Evolutionary conservation across 2,329 filamentous ascomycete species (phyloP).

Genomic region (Magnaporthiopsis incrustans): DNA sequence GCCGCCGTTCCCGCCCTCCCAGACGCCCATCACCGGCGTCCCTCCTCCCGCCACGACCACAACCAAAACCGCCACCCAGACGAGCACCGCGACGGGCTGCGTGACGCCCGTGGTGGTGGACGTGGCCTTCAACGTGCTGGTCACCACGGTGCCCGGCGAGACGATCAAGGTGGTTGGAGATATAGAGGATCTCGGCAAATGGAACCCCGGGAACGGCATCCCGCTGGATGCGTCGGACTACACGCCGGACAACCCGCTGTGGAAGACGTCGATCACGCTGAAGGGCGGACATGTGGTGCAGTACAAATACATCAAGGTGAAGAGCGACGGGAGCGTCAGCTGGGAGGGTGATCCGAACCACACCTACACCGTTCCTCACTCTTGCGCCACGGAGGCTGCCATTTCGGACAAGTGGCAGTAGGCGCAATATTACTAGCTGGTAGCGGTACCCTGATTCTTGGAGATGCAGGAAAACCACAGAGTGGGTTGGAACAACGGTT

Average conservation of each 20-base stretch:
- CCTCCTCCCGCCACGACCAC: conserved; percentile 6
- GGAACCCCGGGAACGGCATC: conserved; percentile 48
- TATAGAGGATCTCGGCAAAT: conserved; percentile 50
- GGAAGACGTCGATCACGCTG: conserved; percentile 49
- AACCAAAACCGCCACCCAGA: conserved; percentile 16
- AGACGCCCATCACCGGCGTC: conserved; percentile 32
- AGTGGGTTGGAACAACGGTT: too few relatives aligned
- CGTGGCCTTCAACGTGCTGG: conserved; percentile 55
- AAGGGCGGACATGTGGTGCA: conserved; percentile 46
- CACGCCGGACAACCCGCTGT: conserved; percentile 50
- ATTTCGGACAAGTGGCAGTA: conserved; percentile 26
- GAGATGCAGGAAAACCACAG: neutral
- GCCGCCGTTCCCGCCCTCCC: conserved; percentile 39
- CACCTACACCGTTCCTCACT: conserved; percentile 22
- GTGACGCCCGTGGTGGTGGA: conserved; percentile 6
- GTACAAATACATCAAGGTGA: conserved; percentile 63
- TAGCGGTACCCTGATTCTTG: neutral
- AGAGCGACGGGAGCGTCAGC: conserved; percentile 40
- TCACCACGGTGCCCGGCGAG: conserved; percentile 51
- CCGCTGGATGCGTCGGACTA: conserved; percentile 52
- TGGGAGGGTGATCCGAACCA: conserved; percentile 59
- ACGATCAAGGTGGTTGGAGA: conserved; percentile 59
- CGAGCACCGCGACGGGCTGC: conserved; percentile 9
- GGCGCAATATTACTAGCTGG: neutral
- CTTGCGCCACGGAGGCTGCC: conserved; percentile 14